phyloP scores from a whole-genome alignment of 2,329 filamentous ascomycete genomes.

The Cladobotryum mycophilum region DNA sequence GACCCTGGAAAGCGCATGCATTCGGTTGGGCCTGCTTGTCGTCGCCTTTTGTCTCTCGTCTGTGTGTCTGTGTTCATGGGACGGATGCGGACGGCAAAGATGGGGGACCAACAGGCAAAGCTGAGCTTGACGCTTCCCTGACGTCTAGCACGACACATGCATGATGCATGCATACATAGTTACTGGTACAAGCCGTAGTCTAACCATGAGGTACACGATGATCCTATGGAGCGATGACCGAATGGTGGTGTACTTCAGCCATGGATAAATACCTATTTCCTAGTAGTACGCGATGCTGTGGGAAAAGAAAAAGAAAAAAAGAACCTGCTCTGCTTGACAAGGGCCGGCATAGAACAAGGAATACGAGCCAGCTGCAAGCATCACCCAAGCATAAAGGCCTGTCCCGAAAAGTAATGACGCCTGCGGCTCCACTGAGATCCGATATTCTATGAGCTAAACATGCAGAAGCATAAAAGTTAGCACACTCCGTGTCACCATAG shows the following conservation, averaged over 20 bases:
- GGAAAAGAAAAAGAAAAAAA: neutral
- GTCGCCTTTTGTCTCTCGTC: neutral
- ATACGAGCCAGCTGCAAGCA: conserved; percentile 10
- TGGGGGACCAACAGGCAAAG: neutral
- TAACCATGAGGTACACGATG: too few species aligned
- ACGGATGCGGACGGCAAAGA: too few species aligned
- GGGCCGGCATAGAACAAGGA: neutral
- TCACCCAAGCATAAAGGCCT: neutral
- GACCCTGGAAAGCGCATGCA: conserved; percentile 10
- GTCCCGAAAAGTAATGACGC: conserved; percentile 4
- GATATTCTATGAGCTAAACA: neutral
- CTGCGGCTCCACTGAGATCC: conserved; percentile 2
- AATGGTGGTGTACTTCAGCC: too few species aligned
- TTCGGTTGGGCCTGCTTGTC: neutral
- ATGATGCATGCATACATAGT: conserved; percentile 3
- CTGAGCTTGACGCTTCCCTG: conserved; percentile 11
- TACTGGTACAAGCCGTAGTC: neutral
- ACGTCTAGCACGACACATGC: conserved; percentile 3
- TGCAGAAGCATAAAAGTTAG: too few species aligned
- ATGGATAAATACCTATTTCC: neutral
- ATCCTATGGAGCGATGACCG: too few species aligned
- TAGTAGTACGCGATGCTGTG: too few species aligned
- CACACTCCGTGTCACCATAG: too few species aligned
- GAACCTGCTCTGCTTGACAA: neutral
- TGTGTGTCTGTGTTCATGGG: too few species aligned